Base-by-base conservation (phyloP, 179 eudicot genomes). In the Silene coronaria region DNA sequence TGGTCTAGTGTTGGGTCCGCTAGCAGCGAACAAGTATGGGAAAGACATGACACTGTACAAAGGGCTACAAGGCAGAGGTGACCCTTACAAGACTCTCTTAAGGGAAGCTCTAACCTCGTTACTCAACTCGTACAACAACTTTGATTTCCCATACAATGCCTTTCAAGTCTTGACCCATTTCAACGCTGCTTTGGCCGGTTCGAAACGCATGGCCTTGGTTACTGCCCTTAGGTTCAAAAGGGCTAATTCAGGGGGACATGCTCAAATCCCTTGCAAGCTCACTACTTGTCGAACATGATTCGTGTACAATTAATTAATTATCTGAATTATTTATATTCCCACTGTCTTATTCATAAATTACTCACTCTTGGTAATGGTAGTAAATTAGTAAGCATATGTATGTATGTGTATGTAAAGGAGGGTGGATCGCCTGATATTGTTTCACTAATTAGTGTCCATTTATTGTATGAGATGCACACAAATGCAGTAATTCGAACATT, bases 81-180 rank as follows among this genome's bases (percentile, higher is more conserved):
- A 90, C 66, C 90, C 92, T 14, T 90, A 94, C 79, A 86, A 73
- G 75, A 92, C 98, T 22, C 88, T 94, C 13, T 70, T 94, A 70
- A 89, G 98, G 77, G 98, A 94, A 83, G 81, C 79, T 12, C 80
- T 88, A 24, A 88, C 98, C 9, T 84, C 98, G 5, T 89, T 94
- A 6, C 88, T 94, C 28, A 94, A 94, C 84, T 92, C 98, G 3
- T 90, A 87, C 82, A 87, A 83, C 77, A 88, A 85, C 77, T 3
- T 89, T n/a, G 83, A 75, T 0, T 94, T 90, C 75, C 78, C 87
- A 0, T 94, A 89, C 76, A 83, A 84, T 30, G 82, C 98, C 42
- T 73, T 87, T 0, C 75, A 78, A 11, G 94, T 94, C 12, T 70
- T 90, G 27, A 74, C 73, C 30, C 73, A 75, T 45, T 65, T 86